Evolutionary conservation across 352 stramenopile species (phyloP).

Genomic region (Phytophthora aleatoria): DNA sequence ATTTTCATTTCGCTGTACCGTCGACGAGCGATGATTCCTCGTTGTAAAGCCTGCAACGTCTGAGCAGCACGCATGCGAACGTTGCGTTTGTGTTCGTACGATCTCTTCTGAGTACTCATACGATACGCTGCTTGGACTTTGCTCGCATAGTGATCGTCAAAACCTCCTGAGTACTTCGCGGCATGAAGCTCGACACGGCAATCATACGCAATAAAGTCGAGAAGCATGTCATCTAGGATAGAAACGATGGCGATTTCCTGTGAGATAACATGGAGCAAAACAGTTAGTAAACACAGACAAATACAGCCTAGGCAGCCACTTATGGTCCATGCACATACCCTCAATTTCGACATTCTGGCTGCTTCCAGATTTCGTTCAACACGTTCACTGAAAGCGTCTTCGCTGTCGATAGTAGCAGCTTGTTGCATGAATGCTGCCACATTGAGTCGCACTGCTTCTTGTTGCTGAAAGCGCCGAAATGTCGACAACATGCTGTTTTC

Average conservation of each 20-base stretch:
- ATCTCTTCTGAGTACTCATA: slow-evolving; percentile 69
- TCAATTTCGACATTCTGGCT: slow-evolving; percentile 47
- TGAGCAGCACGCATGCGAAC: slow-evolving; percentile 55
- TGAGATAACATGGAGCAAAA: background rate
- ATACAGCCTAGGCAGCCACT: background rate
- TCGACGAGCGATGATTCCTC: slow-evolving; percentile 58
- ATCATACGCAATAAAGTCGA: slow-evolving; percentile 57
- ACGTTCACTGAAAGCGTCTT: slow-evolving; percentile 26
- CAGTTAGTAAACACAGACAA: background rate
- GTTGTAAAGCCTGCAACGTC: slow-evolving; percentile 72
- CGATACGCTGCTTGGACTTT: slow-evolving; percentile 74
- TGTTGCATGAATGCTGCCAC: slow-evolving; percentile 41
- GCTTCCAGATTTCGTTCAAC: slow-evolving; percentile 36
- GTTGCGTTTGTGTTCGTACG: slow-evolving; percentile 50
- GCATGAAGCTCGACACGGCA: slow-evolving; percentile 59
- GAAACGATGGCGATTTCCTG: slow-evolving; percentile 54
- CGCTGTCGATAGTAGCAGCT: slow-evolving; percentile 16
- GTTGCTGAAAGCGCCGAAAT: slow-evolving; percentile 48
- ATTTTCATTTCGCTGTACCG: slow-evolving; percentile 62
- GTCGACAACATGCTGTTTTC: slow-evolving; percentile 44
- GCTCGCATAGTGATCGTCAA: slow-evolving; percentile 67
- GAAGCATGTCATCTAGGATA: slow-evolving; percentile 69
- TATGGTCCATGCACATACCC: slow-evolving; percentile 16
- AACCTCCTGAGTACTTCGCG: slow-evolving; percentile 63
- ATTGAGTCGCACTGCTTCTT: slow-evolving; percentile 50